These are phyloP conservation scores for Lachancea sp. DNA, from an alignment of 805 yeast genomes.

Conservation along the genomic window DNA sequence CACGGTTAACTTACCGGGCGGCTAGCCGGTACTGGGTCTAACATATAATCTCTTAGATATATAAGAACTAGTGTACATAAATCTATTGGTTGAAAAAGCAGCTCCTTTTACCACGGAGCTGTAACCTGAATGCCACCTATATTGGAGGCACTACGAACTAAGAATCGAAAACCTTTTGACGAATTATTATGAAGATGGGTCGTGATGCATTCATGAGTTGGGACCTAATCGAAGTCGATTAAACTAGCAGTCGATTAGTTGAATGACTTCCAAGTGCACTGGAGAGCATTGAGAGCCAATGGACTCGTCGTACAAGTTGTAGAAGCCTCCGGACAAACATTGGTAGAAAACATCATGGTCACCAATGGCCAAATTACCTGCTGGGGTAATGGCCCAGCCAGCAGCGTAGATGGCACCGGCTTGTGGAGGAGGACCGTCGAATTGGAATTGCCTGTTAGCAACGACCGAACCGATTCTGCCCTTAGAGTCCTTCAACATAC, in stretches of 20 bases:
- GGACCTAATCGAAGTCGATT: neutral
- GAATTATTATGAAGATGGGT: neutral
- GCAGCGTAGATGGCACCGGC: conserved; percentile 67
- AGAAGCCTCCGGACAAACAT: conserved; percentile 61
- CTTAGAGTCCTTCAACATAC: conserved; percentile 48
- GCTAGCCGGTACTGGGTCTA: too few species aligned
- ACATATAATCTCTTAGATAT: neutral
- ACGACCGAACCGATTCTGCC: conserved; percentile 76
- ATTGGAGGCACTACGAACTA: conserved; percentile 3
- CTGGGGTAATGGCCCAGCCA: conserved; percentile 54
- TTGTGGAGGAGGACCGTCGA: conserved; percentile 83
- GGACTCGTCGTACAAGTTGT: conserved; percentile 56
- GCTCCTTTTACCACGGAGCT: conserved; percentile 1
- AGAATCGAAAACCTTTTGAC: neutral
- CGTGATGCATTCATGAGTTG: conserved; percentile 7
- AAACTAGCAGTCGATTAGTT: conserved; percentile 35
- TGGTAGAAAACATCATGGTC: conserved; percentile 50
- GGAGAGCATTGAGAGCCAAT: conserved; percentile 51
- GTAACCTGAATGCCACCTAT: conserved; percentile 4
- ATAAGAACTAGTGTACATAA: conserved; percentile 7
- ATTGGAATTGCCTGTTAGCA: conserved; percentile 79
- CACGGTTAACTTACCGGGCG: neutral
- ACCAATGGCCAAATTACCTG: conserved; percentile 55
- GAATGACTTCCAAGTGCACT: conserved; percentile 47
- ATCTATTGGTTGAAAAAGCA: neutral